Evolutionary conservation across 768 basidiomycete species (phyloP).

Genomic region (Termitomyces sp.): DNA sequence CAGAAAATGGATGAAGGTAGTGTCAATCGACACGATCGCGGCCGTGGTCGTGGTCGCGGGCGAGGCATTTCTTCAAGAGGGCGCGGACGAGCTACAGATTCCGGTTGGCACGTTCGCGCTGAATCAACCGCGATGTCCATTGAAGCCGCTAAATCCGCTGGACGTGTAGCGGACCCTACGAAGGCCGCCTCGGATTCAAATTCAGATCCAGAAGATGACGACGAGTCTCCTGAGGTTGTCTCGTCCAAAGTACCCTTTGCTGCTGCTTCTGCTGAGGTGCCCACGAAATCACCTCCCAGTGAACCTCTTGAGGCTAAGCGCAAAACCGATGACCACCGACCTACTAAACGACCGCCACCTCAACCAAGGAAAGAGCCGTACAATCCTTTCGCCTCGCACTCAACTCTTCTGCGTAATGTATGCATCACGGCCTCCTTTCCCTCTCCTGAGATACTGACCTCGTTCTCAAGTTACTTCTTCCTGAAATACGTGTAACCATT

Average conservation of each 20-base stretch:
- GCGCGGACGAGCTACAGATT: constrained; percentile 16
- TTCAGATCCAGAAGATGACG: constrained; percentile 27
- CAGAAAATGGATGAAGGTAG: constrained; percentile 23
- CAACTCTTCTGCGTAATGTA: constrained; percentile 78
- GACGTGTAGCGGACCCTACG: not conserved
- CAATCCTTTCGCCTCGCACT: constrained; percentile 64
- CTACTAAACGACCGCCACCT: constrained; percentile 5
- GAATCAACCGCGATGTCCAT: not conserved
- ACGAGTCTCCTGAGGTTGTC: constrained; percentile 49
- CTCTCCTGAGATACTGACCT: constrained; percentile 3
- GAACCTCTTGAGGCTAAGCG: not conserved
- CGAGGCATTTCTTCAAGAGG: constrained; percentile 3
- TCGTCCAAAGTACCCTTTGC: constrained; percentile 41
- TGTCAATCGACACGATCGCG: constrained; percentile 6
- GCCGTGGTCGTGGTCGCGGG: constrained; percentile 23
- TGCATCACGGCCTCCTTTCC: constrained; percentile 17
- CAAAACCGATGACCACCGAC: not conserved
- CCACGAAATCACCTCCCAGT: not conserved
- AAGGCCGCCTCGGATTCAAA: not conserved
- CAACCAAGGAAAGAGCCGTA: constrained; percentile 36
- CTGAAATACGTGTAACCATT: constrained; percentile 82
- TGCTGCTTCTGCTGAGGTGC: not conserved
- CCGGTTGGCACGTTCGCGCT: constrained; percentile 9
- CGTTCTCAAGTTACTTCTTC: constrained; percentile 59
- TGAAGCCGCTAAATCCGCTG: not conserved